Evolutionary conservation across 169 alveolate species (phyloP).

Genomic region (Eimeria praecox): DNA sequence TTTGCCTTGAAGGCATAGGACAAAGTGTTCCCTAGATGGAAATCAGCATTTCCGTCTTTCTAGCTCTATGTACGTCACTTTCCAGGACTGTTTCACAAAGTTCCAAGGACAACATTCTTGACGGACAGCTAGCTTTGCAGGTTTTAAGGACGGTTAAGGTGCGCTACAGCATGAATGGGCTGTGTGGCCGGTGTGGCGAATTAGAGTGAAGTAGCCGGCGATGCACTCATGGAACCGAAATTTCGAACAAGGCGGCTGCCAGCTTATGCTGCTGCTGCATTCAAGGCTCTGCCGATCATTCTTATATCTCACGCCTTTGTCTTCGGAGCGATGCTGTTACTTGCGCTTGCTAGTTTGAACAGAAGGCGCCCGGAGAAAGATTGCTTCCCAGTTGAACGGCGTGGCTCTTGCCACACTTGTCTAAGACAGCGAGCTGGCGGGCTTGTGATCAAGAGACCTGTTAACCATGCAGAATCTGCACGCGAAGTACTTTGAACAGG

Average conservation of each 20-base stretch:
- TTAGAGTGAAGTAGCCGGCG: neutral
- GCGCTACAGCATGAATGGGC: neutral
- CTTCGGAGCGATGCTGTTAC: neutral
- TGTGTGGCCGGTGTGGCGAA: neutral
- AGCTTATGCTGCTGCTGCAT: neutral
- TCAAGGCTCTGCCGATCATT: too few species aligned
- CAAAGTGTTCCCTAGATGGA: neutral
- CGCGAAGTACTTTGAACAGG: neutral
- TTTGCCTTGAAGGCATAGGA: neutral
- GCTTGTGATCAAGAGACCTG: neutral
- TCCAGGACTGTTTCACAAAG: neutral
- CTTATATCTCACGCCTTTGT: too few species aligned
- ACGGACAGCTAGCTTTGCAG: neutral
- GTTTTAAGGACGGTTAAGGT: neutral
- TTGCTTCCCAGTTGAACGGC: neutral
- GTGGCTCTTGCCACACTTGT: neutral
- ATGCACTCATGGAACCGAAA: neutral
- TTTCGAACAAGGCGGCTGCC: neutral
- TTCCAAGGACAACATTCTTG: neutral
- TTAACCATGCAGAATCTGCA: neutral
- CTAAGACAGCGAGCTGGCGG: neutral
- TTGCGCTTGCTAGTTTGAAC: neutral
- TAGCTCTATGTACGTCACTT: neutral
- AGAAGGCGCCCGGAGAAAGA: neutral
- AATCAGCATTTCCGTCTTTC: neutral